Conservation (phyloP, 345 rosid species). For the Populus nigra region DNA sequence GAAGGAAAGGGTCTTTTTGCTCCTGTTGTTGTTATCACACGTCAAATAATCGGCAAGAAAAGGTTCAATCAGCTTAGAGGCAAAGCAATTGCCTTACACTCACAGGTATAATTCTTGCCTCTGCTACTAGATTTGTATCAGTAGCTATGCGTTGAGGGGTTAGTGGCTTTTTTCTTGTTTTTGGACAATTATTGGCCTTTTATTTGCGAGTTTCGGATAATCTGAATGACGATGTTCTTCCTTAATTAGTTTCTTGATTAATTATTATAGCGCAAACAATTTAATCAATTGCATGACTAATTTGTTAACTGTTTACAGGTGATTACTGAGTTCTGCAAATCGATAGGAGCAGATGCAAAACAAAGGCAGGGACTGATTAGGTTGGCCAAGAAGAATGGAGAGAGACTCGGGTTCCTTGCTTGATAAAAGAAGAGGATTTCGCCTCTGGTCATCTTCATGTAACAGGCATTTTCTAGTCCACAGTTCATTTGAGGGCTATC, state of each 20-base stretch:
- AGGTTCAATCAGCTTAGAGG: slow-evolving; percentile 90
- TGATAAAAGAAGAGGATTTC: slow-evolving; percentile 18
- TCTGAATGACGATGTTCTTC: background rate
- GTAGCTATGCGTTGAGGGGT: background rate
- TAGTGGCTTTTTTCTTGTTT: background rate
- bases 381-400: slow-evolving; percentile 97
- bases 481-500: slow-evolving; percentile 9
- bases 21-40: slow-evolving; percentile 68
- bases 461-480: slow-evolving; percentile 7
- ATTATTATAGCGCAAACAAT: background rate
- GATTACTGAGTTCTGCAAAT: slow-evolving; percentile 89
- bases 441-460: background rate
- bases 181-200: background rate
- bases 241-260: background rate
- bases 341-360: slow-evolving; percentile 94
- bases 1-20: slow-evolving; percentile 97
- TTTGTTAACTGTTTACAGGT: slow-evolving; percentile 42
- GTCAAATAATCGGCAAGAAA: slow-evolving; percentile 74
- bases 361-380: slow-evolving; percentile 96
- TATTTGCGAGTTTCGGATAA: background rate
- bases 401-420: slow-evolving; percentile 90
- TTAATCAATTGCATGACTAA: background rate
- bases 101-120: slow-evolving; percentile 52
- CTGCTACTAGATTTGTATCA: background rate
- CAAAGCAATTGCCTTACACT: slow-evolving; percentile 94